Conservation (phyloP, 129 eudicot genomes). For the Tanacetum coccineum region DNA sequence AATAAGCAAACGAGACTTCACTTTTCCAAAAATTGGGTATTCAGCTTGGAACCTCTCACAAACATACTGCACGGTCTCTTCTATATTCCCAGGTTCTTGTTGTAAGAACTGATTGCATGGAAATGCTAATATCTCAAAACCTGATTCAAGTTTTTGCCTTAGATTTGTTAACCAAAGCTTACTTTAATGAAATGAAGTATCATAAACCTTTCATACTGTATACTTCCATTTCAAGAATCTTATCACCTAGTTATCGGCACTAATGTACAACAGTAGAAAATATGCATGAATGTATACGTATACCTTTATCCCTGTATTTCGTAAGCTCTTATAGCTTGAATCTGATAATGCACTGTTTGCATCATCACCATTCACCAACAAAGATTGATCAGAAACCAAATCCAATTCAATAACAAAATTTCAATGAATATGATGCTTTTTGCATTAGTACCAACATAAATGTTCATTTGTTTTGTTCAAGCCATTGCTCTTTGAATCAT, state of each 20-base stretch:
- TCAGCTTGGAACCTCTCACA: constrained; percentile 83
- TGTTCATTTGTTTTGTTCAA: too few species aligned
- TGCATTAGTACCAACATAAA: too few species aligned
- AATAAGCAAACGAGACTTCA: constrained; percentile 4
- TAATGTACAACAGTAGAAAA: too few species aligned
- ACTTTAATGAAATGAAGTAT: background rate
- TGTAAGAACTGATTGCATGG: constrained; percentile 84
- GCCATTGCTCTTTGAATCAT: too few species aligned
- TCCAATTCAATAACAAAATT: too few species aligned
- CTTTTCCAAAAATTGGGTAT: constrained; percentile 83
- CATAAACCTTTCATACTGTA: background rate
- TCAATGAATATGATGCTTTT: too few species aligned
- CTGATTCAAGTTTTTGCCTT: constrained; percentile 26
- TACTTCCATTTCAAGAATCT: too few species aligned
- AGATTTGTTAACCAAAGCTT: background rate
- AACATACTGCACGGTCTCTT: constrained; percentile 57
- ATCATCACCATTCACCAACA: constrained; percentile 21
- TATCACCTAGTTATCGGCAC: too few species aligned
- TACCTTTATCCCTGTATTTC: constrained; percentile 71
- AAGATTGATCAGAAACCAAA: background rate
- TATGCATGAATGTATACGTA: background rate
- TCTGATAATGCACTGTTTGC: constrained; percentile 56
- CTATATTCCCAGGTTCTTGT: constrained; percentile 78
- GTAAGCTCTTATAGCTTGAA: constrained; percentile 61
- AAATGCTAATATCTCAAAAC: constrained; percentile 84